Evolutionary conservation across 257 asterid species (phyloP), one percentile per base, ranked within the genome.

Genomic region (Plantago elongata): DNA sequence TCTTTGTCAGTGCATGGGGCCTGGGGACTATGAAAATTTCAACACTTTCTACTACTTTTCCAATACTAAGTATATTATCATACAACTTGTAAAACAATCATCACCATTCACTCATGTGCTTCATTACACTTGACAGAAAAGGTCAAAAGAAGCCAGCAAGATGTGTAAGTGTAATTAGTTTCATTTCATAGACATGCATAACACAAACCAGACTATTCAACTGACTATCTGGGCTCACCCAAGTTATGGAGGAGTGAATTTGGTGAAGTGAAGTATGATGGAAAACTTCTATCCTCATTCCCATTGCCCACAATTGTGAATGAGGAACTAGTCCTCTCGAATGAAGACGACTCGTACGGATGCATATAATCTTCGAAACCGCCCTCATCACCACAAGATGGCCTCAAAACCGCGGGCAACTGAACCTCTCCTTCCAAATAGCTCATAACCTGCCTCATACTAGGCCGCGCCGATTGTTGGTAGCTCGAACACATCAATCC

Each of bases 401-500:
- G 69, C 73, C 57, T 70, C 64, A 72, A 54, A 54, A 56, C 69
- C 62, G 67, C 79, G 13, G 77, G 73, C 44, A 72, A 48, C 16
- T 72, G 79, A 9, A 55, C 51, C 49, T 75, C 84, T 1, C 81
- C 75, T 6, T 73, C 86, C 72, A 84, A 77, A 52, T 75, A 81
- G n/a, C 80, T 60, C 61, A 77, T 51, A 9, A 81, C 59, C 60
- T 77, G 88, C 54, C 80, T 74, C 93, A 79, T 84, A 7, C 81
- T 79, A 0, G 93, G 93, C 71, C 89, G 66, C 4, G 30, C 72
- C 15, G 1, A 0, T 0, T 69, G 84, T 1, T 79, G 76, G 9
- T 72, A 45, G 46, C 73, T 63, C 7, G 82, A 82, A 60, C 89
- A 84, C 66, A 79, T 34, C 43, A 82, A 4, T 7, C 86, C 93